Conservation (phyloP, 352 stramenopile genomes). For the Pythium sp. region DNA sequence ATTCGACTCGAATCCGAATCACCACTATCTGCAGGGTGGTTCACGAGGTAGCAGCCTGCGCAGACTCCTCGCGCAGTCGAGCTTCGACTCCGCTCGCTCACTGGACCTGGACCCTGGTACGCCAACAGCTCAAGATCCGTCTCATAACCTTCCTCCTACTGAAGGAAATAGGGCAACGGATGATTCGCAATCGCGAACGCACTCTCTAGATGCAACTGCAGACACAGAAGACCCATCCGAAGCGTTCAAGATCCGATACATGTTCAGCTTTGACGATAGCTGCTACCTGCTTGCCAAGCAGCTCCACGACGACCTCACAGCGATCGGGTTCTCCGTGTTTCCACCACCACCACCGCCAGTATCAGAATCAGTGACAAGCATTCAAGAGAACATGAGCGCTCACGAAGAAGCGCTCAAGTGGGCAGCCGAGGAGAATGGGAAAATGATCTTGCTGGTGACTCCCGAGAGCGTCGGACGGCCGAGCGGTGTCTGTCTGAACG, state of each 20-base stretch:
- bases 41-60: constrained; percentile 39
- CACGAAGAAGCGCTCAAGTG: constrained; percentile 62
- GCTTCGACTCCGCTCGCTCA: constrained; percentile 17
- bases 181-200: not conserved
- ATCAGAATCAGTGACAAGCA: constrained; percentile 3
- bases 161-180: not conserved
- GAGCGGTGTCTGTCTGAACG: constrained; percentile 63
- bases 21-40: constrained; percentile 18
- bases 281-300: constrained; percentile 50
- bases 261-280: constrained; percentile 69
- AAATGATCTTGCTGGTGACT: constrained; percentile 66
- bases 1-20: constrained; percentile 21
- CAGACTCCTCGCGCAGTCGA: constrained; percentile 34
- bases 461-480: constrained; percentile 68
- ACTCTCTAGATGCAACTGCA: not conserved
- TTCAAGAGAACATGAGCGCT: constrained; percentile 11
- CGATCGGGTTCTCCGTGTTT: constrained; percentile 43
- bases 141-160: not conserved
- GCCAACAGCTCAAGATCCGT: not conserved
- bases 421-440: constrained; percentile 59
- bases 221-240: not conserved
- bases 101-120: constrained; percentile 12
- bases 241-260: constrained; percentile 33
- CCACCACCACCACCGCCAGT: constrained; percentile 21
- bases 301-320: constrained; percentile 52